Base-by-base conservation (phyloP, 176 grass and related monocot species). In the Thinopyrum elongatum region DNA sequence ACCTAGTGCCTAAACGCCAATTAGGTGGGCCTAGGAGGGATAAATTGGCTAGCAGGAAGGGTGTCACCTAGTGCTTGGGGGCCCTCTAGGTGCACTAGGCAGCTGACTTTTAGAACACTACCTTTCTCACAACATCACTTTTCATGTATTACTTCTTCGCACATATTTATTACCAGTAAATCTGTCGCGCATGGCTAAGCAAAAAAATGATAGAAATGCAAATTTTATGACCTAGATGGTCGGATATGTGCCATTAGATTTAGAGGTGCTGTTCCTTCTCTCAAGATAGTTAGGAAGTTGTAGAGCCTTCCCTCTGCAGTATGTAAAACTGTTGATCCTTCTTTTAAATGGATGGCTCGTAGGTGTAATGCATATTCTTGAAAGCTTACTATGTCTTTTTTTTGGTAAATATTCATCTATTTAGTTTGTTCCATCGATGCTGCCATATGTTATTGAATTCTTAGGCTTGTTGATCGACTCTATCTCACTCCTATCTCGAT, bases 401-500 rank as follows among this genome's bases (percentile, higher is more conserved):
- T 28, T 38, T 17, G 31, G 47, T 73, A 60, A 8, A 16, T 71
- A 60, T 22, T 11, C 15, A 8, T 25, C 44, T 31, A 26, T 41
- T 71, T 31, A 26, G 7, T 59, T 82, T 53, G 21, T 58, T 82
- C 65, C 66, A 58, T 59, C 12, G 35, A 72, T 27, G 22, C 29
- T 69, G 27, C 14, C 30, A 58, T 25, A 38, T 38, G 33, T 28
- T 72, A 7, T 85, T 81, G 70, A 29, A 19, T 51, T 89, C 4
- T 58, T 62, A 70, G 16, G 36, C 25, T 86, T 64, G 33, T 69
- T 77, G 11, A 64, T 65, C 46, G 31, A 19, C 64, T 79, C 36
- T 83, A 53, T 47, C 70, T 77, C 60, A 76, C 80, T 36, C 67
- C 79, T 86, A 21, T 89, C 11, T 80, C 42, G 19, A 65, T 33